phyloP scores from a whole-genome alignment of 306 rosid species.

The Notholithocarpus densiflorus region DNA sequence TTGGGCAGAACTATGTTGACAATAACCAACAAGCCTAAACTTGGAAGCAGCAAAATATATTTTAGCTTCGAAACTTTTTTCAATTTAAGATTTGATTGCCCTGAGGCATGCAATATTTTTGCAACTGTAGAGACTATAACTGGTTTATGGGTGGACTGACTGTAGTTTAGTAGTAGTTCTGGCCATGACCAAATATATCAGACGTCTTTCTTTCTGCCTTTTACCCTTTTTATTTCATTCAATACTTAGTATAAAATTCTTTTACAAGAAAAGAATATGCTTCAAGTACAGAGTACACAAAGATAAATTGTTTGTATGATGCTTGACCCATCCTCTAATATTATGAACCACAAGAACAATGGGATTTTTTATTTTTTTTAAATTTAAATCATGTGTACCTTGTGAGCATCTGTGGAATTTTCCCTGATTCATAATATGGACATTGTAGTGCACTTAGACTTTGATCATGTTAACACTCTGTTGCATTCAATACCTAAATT shows the following conservation, averaged over 20 bases:
- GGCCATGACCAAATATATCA: neutral
- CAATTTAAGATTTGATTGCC: neutral
- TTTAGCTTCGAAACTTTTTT: neutral
- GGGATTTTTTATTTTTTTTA: neutral
- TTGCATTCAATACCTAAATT: neutral
- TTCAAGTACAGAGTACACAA: no score
- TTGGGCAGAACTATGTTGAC: no score
- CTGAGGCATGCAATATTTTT: neutral
- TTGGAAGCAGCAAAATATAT: no score
- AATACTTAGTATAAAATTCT: neutral
- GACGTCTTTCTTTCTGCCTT: neutral
- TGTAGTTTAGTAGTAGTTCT: neutral
- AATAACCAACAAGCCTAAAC: no score
- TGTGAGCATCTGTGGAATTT: neutral
- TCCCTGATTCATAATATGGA: neutral
- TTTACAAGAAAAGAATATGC: neutral
- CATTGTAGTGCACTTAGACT: neutral
- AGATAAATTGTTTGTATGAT: neutral
- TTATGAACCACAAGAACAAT: no score
- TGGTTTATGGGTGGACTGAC: neutral
- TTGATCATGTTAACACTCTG: neutral
- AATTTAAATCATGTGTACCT: neutral
- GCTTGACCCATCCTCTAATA: neutral
- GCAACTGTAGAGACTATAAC: neutral
- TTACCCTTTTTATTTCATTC: neutral